Base-by-base conservation (phyloP, 768 basidiomycete species). In the button mushroom (Agaricus bisporus) region DNA sequence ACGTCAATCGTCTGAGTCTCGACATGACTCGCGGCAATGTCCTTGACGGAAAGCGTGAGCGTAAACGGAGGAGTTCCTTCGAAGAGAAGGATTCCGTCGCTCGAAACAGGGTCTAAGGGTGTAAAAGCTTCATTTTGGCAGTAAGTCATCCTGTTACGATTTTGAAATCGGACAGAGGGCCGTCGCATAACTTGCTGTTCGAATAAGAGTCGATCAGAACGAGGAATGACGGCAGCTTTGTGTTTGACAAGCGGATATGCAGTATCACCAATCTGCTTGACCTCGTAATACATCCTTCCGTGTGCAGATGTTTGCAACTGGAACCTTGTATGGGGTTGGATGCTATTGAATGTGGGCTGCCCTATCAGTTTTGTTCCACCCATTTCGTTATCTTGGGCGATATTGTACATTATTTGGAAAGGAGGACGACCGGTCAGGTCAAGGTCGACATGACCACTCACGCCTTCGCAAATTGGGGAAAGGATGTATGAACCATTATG, bases 341-440 rank as follows among this genome's bases (percentile, higher is more conserved):
- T 90, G 63, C 91, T 91, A 67, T 85, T 91, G 72, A 93, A 86
- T 1, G 81, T 83, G 1, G 86, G 85, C 58, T 90, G 87, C 54
- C 85, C 88, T 28, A 88, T 70, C 44, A 91, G 74, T 56, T 74
- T 81, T 1, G 82, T 87, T 5, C 82, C 85, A 4, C 89, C 87
- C 15, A 73, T 71, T 8, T 85, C 86, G 49, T 73, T 77, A 48
- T 84, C 77, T 64, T 81, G 78, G 1, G 86, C 90, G 50, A 92
- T 81, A 59, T 91, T 88, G 68, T 95, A 97, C 78, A 81, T 86
- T 57, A 95, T 84, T 64, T 95, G 86, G 79, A 95, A 98, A 0
- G 94, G 94, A n/a, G 91, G 85, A 18, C 85, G 83, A 48, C 94
- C 94, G 49, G 77, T 79, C 43, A 98, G 72, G 17, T 87, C 84